Percentiles rank a stretch among this genome's conserved stretches.
Conservation (phyloP, 1,284 basidiomycete species). For the Apiotrichum siamense region DNA sequence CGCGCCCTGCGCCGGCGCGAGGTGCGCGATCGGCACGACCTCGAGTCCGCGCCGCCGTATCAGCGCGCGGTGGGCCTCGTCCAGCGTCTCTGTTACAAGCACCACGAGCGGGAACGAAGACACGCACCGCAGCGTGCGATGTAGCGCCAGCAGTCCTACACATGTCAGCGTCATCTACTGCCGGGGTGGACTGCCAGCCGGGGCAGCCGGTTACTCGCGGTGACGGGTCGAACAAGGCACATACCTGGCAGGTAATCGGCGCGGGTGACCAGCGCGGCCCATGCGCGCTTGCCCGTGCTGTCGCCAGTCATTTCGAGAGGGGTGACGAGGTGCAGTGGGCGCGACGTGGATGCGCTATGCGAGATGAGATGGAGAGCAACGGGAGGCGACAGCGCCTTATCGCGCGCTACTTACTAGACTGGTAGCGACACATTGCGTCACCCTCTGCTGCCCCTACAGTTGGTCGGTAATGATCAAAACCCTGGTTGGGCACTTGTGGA, state of each 20-base stretch:
- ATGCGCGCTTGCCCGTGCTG: conserved; percentile 47
- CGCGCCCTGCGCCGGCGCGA: conserved; percentile 55
- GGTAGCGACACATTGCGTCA: too few species aligned
- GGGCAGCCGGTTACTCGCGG: not conserved
- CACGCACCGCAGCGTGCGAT: conserved; percentile 60
- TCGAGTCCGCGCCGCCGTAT: conserved; percentile 55
- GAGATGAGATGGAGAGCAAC: not conserved
- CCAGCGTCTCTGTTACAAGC: conserved; percentile 65
- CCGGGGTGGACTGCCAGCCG: too few species aligned
- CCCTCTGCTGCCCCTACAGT: too few species aligned
- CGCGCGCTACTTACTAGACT: too few species aligned
- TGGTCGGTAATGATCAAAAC: too few species aligned
- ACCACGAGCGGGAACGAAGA: conserved; percentile 74
- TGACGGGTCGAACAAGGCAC: conserved; percentile 1
- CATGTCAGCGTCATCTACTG: not conserved
- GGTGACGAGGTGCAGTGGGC: not conserved
- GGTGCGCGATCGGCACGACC: conserved; percentile 57
- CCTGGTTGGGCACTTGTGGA: too few species aligned
- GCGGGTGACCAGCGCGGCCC: conserved; percentile 63
- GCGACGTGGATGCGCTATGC: not conserved
- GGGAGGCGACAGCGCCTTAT: not conserved
- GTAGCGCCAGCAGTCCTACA: conserved; percentile 58
- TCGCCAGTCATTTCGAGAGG: not conserved
- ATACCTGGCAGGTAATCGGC: conserved; percentile 57
- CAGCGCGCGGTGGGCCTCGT: conserved; percentile 54